Conservation (phyloP, 768 basidiomycete genomes). For the Hemileccinum rubropunctum region DNA sequence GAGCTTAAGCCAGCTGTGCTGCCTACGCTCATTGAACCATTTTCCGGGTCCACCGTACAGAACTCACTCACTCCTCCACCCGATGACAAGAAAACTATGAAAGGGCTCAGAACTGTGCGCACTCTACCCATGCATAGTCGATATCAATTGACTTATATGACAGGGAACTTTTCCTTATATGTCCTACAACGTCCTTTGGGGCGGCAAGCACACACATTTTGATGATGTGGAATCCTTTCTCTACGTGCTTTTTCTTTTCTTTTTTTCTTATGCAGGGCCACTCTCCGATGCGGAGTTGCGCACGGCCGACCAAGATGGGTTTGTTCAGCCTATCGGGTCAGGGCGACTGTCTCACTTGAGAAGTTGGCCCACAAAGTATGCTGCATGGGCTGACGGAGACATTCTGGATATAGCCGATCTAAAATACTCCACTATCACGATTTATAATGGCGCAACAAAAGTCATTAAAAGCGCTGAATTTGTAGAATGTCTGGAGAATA, state of each 20-base stretch:
- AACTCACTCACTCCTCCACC: too few species aligned
- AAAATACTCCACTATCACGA: not conserved
- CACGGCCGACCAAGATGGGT: not conserved
- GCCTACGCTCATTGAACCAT: too few species aligned
- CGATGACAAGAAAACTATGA: not conserved
- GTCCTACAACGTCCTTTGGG: constrained; percentile 6
- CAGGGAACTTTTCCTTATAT: constrained; percentile 4
- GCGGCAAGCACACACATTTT: not conserved
- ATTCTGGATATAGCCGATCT: not conserved
- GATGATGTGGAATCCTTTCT: constrained; percentile 17
- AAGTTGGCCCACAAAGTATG: constrained; percentile 1
- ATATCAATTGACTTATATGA: too few species aligned
- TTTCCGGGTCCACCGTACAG: too few species aligned
- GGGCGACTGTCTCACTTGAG: not conserved
- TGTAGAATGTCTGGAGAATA: not conserved
- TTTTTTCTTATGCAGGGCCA: too few species aligned
- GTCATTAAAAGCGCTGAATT: not conserved
- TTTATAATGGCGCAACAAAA: too few species aligned
- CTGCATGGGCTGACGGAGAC: not conserved
- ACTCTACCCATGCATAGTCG: too few species aligned
- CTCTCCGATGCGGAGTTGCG: not conserved
- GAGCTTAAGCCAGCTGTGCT: too few species aligned
- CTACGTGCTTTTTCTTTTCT: constrained; percentile 11
- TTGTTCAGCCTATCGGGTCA: not conserved
- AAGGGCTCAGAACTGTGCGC: not conserved